Percentiles rank a stretch among this genome's conserved stretches.
Evolutionary conservation across 2,329 filamentous ascomycete species (phyloP).

Genomic region (Ramularia endophylla): DNA sequence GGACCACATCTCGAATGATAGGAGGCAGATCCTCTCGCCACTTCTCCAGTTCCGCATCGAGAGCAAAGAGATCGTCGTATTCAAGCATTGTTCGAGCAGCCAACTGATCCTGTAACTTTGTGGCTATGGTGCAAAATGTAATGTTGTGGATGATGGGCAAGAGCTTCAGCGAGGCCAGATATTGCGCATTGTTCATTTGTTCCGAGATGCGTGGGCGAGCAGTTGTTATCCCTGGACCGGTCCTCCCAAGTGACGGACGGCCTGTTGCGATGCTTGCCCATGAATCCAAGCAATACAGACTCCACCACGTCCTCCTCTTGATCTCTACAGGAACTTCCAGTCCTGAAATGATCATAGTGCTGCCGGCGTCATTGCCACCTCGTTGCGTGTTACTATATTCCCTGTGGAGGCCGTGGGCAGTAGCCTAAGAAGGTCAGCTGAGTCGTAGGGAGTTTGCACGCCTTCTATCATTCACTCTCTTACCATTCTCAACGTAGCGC

Average conservation of each 20-base stretch:
- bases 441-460: too few species aligned
- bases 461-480: too few species aligned
- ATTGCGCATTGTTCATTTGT: conserved; percentile 31
- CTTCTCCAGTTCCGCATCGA: conserved; percentile 62
- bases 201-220: conserved; percentile 48
- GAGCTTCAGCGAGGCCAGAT: conserved; percentile 55
- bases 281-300: conserved; percentile 65
- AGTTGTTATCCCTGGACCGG: conserved; percentile 62
- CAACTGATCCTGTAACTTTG: conserved; percentile 68
- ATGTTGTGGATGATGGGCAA: conserved; percentile 70
- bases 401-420: conserved; percentile 28
- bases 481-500: conserved; percentile 29
- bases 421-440: too few species aligned
- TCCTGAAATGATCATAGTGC: conserved; percentile 14
- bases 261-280: conserved; percentile 68
- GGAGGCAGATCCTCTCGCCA: conserved; percentile 67
- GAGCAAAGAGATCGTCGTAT: conserved; percentile 58
- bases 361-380: conserved; percentile 21
- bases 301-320: conserved; percentile 67
- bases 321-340: conserved; percentile 54
- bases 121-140: conserved; percentile 73
- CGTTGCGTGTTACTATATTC: conserved; percentile 32
- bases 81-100: conserved; percentile 62
- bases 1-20: conserved; percentile 29
- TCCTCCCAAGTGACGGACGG: conserved; percentile 62